Base-by-base conservation (phyloP, 345 rosid species). In the Citrus medica region DNA sequence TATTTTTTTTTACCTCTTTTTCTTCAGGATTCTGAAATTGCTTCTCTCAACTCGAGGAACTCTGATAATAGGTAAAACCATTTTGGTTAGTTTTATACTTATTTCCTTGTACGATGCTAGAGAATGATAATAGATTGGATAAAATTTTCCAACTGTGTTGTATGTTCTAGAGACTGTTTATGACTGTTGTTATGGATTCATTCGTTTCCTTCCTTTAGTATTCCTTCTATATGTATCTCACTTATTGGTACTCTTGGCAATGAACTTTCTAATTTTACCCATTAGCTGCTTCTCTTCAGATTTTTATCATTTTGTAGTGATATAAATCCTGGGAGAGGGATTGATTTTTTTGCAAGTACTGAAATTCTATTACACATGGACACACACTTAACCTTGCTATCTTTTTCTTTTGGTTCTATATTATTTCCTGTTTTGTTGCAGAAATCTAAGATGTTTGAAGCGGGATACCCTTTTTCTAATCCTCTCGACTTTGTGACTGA, bases 31-130 rank as follows among this genome's bases (percentile, higher is more conserved):
- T 76, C 25, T 55, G 33, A 63, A 73, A 53, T 83, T 60, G 77
- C 79, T 59, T 59, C 79, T 66, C 56, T 53, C 69, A 67, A 48
- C 63, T 70, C 60, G 66, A 76, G 83, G 73, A 78, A 58, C 70
- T 25, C 33, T 53, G 62, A 74, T 35, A 53, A 79, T 48, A 85
- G 82, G 88, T 83, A 76, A 75, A 73, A 35, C 74, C 30, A 7
- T 30, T 80, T 67, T 74, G 37, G 17, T 75, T 64, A 48, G 22
- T 13, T 30, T 37, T 61, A 37, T 58, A 76, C 42, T 56, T 65
- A 24, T 46, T 63, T 73, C n/a, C 67, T 72, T 76, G 40, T 46
- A 10, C n/a, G 30, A 25, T 35, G 25, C 51, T 42, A 58, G 63
- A 66, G 61, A 28, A 37, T 67, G 46, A 58, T 4, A 77, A 32